A percentile compares a stretch with the other conserved stretches of the same genome.
These are phyloP conservation scores for Voacanga thouarsii DNA, from an alignment of 257 asterid genomes.

Conservation along the genomic window DNA sequence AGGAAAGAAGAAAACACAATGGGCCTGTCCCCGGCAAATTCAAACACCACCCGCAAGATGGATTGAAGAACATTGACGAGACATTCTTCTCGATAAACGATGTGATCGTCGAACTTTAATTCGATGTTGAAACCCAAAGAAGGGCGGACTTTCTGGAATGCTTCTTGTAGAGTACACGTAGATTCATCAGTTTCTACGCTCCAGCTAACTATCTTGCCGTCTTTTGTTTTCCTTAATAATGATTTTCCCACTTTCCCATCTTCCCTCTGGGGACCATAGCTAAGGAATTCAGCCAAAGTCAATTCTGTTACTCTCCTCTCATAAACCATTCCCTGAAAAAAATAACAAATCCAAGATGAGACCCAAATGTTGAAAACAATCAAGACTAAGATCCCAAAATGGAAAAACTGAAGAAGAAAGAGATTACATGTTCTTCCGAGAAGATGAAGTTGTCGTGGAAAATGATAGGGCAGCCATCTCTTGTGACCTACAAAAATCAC, in stretches of 20 bases:
- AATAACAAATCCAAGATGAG: neutral
- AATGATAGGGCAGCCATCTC: slow-evolving; percentile 82
- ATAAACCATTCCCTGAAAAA: slow-evolving; percentile 53
- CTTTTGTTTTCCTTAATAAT: slow-evolving; percentile 69
- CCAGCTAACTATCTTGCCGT: slow-evolving; percentile 74
- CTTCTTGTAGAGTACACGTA: slow-evolving; percentile 77
- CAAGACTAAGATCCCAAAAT: too few relatives aligned
- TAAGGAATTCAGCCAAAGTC: slow-evolving; percentile 62
- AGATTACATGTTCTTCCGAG: slow-evolving; percentile 61
- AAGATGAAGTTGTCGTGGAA: slow-evolving; percentile 93
- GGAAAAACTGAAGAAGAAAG: neutral
- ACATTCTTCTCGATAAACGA: slow-evolving; percentile 52
- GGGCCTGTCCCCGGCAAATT: slow-evolving; percentile 65
- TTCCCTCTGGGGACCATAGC: slow-evolving; percentile 75
- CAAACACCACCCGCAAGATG: slow-evolving; percentile 51
- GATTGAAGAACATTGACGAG: slow-evolving; percentile 42
- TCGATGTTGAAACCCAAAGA: slow-evolving; percentile 83
- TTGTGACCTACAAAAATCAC: slow-evolving; percentile 77
- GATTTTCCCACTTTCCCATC: slow-evolving; percentile 44
- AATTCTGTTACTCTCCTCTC: slow-evolving; percentile 82
- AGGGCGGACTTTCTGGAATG: slow-evolving; percentile 66
- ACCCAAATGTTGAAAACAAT: neutral
- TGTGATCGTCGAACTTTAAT: slow-evolving; percentile 71
- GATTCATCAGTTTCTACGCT: slow-evolving; percentile 69
- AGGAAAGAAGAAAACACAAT: slow-evolving; percentile 76